Evolutionary conservation across 768 basidiomycete genomes (phyloP).

Genomic region (Mycena belliarum): DNA sequence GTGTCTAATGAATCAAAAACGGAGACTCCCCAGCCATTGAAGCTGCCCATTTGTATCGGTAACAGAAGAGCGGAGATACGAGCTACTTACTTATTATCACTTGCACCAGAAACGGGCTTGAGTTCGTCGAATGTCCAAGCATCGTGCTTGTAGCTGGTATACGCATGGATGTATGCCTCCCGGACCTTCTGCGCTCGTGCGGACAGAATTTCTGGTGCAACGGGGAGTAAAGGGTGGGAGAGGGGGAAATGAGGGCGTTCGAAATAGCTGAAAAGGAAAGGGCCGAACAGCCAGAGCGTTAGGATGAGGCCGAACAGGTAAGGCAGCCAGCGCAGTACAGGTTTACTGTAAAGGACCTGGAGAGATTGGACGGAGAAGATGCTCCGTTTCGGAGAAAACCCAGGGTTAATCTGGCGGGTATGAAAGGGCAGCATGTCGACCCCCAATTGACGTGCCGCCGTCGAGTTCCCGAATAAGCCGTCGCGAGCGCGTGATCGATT

Average conservation of each 20-base stretch:
- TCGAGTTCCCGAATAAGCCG: too few relatives aligned
- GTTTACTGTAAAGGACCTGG: constrained; percentile 15
- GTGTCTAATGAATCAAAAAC: constrained; percentile 80
- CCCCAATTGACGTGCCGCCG: too few relatives aligned
- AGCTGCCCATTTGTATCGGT: constrained; percentile 18
- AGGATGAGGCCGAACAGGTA: constrained; percentile 13
- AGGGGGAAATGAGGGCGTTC: background rate
- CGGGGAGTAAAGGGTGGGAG: too few relatives aligned
- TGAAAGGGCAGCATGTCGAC: constrained; percentile 19
- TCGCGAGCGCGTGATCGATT: too few relatives aligned
- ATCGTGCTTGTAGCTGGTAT: constrained; percentile 48
- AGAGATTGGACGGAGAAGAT: constrained; percentile 11
- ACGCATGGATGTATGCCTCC: constrained; percentile 57
- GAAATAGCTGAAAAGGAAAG: constrained; percentile 15
- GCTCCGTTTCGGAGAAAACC: constrained; percentile 11
- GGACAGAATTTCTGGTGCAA: constrained; percentile 1
- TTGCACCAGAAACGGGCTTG: constrained; percentile 41
- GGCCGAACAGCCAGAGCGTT: constrained; percentile 14
- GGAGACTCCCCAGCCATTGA: constrained; percentile 65
- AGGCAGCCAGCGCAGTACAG: constrained; percentile 18
- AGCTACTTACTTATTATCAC: constrained; percentile 49
- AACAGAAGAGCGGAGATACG: background rate
- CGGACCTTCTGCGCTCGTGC: constrained; percentile 34
- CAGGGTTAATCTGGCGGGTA: constrained; percentile 8
- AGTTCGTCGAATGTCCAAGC: constrained; percentile 60